phyloP scores from a whole-genome alignment of 2,329 filamentous ascomycete species.

The Aspergillus caelatus region DNA sequence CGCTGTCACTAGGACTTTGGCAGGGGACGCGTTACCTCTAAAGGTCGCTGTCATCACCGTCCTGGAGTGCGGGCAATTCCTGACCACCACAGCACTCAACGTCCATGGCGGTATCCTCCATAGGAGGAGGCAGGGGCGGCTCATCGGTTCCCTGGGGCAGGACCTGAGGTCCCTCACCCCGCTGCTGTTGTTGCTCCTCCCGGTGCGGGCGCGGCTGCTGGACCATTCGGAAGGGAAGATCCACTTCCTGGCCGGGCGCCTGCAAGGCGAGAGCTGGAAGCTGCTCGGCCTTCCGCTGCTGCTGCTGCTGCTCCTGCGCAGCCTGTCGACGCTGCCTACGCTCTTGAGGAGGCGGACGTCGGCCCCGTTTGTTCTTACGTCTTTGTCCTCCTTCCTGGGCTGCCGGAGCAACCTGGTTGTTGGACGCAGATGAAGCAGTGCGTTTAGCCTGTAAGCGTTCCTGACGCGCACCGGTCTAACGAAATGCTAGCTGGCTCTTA shows the following conservation, averaged over 20 bases:
- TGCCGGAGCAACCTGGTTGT: neutral
- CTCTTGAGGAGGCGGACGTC: neutral
- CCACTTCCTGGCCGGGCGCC: too few relatives aligned
- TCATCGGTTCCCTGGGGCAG: neutral
- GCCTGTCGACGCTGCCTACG: too few relatives aligned
- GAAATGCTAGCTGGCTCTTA: neutral
- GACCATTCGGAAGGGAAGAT: too few relatives aligned
- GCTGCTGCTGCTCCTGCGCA: too few relatives aligned
- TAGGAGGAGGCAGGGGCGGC: neutral
- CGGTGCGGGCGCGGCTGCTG: neutral
- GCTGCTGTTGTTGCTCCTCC: neutral
- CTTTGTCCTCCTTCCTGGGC: neutral
- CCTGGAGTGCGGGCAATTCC: too few relatives aligned
- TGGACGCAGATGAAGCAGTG: too few relatives aligned
- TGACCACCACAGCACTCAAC: too few relatives aligned
- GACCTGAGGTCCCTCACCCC: neutral
- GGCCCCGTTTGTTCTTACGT: neutral
- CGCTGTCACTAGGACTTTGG: neutral
- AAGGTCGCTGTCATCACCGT: neutral
- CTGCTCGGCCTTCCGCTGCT: neutral
- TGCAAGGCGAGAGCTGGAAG: neutral
- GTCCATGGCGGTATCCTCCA: too few relatives aligned
- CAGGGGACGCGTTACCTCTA: neutral
- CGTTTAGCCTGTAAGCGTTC: neutral
- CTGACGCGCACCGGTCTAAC: neutral